Conservation (phyloP, 2,329 filamentous ascomycete genomes). For the Fusarium hostae region DNA sequence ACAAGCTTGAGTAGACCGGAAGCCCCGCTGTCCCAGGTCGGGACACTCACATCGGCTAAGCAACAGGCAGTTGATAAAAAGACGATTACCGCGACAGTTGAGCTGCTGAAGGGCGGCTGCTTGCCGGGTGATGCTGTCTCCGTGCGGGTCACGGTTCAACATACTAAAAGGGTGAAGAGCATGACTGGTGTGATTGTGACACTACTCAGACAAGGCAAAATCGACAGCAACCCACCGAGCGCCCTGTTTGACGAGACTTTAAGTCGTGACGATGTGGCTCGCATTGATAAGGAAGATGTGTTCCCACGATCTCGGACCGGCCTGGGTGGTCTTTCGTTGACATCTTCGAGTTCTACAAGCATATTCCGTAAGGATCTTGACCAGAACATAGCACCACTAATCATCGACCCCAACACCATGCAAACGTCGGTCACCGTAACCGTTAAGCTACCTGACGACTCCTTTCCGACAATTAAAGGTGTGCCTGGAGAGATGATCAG, state of each 20-base stretch:
- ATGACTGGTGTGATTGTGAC: constrained; percentile 93
- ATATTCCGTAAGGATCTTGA: constrained; percentile 96
- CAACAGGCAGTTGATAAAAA: constrained; percentile 68
- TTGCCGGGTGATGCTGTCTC: constrained; percentile 86
- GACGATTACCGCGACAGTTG: constrained; percentile 87
- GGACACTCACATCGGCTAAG: constrained; percentile 50
- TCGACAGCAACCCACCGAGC: constrained; percentile 76
- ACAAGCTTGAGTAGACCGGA: constrained; percentile 68
- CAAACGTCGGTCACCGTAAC: constrained; percentile 83
- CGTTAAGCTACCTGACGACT: constrained; percentile 87
- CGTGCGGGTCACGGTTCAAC: constrained; percentile 83
- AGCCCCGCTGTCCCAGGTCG: constrained; percentile 51
- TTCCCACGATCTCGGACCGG: constrained; percentile 90
- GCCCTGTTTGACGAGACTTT: constrained; percentile 62
- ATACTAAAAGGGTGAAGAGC: constrained; percentile 90
- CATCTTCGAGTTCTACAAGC: constrained; percentile 86
- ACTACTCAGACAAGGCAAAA: constrained; percentile 88
- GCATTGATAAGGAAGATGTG: constrained; percentile 81
- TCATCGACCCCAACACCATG: constrained; percentile 84
- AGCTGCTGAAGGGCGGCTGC: constrained; percentile 84
- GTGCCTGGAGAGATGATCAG: constrained; percentile 95
- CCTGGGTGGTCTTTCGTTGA: constrained; percentile 85
- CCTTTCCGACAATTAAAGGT: constrained; percentile 89
- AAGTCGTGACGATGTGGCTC: constrained; percentile 72
- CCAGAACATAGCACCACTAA: constrained; percentile 87